Base-by-base conservation (phyloP, 1,284 basidiomycete species). In the Inonotus obliquus region DNA sequence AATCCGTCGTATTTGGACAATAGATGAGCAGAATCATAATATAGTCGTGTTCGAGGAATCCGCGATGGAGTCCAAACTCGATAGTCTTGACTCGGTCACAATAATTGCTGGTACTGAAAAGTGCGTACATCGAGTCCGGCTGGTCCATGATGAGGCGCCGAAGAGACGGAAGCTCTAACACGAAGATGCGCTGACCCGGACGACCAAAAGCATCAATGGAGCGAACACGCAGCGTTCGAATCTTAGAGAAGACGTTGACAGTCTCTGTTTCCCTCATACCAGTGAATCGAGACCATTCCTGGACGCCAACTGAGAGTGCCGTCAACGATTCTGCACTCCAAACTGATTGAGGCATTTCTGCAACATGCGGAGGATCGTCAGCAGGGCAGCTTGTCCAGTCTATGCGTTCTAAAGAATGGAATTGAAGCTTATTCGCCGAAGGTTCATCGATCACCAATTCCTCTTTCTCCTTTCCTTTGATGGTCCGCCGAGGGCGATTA, bases 131-230 rank as follows among this genome's bases (percentile, higher is more conserved):
- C 17, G 44, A 39, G 45, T 45, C 48, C 4, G 57, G 57, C 21
- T 39, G 38, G 4, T 59, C 57, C 17, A 59, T 32, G 27, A 59
- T 29, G 17, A 59, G 45, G 25, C 57, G 57, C 2, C 10, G 13
- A 3, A 59, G 37, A 35, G 37, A 41, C 9, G 57, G 48, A 10
- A 59, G 47, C 21, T 59, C 32, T 4, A 59, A 29, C n/a, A 29
- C 37, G 48, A 48, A 59, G 25, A 49, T 17, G 13, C 47, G 57
- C 21, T 52, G 45, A 7, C 45, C 45, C 17, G 57, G 57, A 19
- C 17, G 13, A 21, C 57, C 47, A 21, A 59, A 48, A 4, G 57
- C 48, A n/a, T 59, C 57, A 14, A 59, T 14, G n/a, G 57, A 51
- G 6, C 57, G 48, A 19, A 59, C 29, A 39, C 57, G 57, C 10